Base-by-base conservation (phyloP, 2,329 filamentous ascomycete genomes). In the Talaromyces pinophilus region DNA sequence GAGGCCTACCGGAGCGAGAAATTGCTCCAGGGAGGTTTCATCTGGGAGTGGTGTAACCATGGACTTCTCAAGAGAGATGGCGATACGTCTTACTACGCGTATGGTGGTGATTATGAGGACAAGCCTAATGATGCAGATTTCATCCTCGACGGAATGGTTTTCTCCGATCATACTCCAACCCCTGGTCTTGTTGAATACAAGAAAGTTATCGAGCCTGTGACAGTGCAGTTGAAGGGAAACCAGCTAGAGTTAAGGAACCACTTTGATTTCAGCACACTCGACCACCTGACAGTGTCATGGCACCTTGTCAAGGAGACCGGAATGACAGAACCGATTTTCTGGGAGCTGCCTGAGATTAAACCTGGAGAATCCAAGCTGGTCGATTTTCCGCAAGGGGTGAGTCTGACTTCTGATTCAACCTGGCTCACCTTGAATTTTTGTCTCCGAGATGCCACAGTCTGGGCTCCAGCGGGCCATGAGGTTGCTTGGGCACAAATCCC, bases 31-130 rank as follows among this genome's bases (percentile, higher is more conserved):
- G 89, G 89, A 10, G 89, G 90, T 62, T 86, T 84, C 67, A 83
- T 88, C 71, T 88, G 86, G 86, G 85, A 88, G 72, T 87, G 86
- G 86, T 85, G 85, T 0, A 89, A 88, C 76, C 86, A 88, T 65
- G 86, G 86, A 0, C 74, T 88, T 0, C 62, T 64, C 3, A 42
- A 46, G n/a, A 19, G 54, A 19, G 40, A 61, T 17, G 59, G 59
- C 5, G 15, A 59, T 17, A 80, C 79, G 57, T 75, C 76, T 0
- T 88, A 83, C 71, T 86, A 85, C 68, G 86, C 81, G 2, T 88
- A 87, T 62, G 86, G 86, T 8, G 86, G 86, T 11, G 85, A 88
- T 70, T 88, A 87, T 75, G 85, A 83, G 2, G 87, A 88, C 66
- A 72, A 77, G 2, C 87, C 86, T 1, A 86, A 88, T 64, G 86